A percentile compares a stretch with the other conserved stretches of the same genome.
phyloP scores from a whole-genome alignment of 352 stramenopile genomes.

The Nannochloropsis limnetica region DNA sequence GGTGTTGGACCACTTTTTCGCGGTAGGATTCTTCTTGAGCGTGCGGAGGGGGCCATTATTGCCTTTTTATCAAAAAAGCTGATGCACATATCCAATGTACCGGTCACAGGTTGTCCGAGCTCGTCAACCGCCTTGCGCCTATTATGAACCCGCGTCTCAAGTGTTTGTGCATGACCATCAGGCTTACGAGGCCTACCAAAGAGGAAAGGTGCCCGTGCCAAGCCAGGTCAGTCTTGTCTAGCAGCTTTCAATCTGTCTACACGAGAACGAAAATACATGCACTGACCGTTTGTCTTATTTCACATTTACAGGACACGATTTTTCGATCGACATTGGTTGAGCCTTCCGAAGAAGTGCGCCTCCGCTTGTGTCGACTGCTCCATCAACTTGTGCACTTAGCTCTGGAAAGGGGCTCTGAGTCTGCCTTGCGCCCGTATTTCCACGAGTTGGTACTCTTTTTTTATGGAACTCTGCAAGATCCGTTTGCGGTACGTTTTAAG shows the following conservation, averaged over 20 bases:
- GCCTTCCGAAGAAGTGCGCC: constrained; percentile 47
- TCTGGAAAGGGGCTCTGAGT: constrained; percentile 38
- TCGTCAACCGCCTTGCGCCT: neutral
- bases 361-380: constrained; percentile 44
- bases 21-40: constrained; percentile 11
- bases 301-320: neutral
- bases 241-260: neutral
- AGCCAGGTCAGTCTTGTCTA: neutral
- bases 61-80: neutral
- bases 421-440: constrained; percentile 60
- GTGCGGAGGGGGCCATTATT: neutral
- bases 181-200: constrained; percentile 9
- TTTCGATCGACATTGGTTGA: constrained; percentile 34
- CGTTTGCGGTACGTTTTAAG: constrained; percentile 40
- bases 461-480: constrained; percentile 37
- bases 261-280: neutral
- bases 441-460: constrained; percentile 61
- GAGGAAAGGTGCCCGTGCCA: neutral
- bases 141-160: neutral
- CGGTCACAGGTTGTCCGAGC: neutral
- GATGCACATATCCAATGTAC: neutral
- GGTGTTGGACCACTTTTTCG: constrained; percentile 30
- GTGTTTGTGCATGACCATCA: neutral
- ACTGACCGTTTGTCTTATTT: neutral
- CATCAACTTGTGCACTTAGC: constrained; percentile 39